Percentiles rank a stretch among this genome's conserved stretches.
Evolutionary conservation across 176 grass and related monocot genomes (phyloP).

Genomic region (Miscanthus lutarioriparius): DNA sequence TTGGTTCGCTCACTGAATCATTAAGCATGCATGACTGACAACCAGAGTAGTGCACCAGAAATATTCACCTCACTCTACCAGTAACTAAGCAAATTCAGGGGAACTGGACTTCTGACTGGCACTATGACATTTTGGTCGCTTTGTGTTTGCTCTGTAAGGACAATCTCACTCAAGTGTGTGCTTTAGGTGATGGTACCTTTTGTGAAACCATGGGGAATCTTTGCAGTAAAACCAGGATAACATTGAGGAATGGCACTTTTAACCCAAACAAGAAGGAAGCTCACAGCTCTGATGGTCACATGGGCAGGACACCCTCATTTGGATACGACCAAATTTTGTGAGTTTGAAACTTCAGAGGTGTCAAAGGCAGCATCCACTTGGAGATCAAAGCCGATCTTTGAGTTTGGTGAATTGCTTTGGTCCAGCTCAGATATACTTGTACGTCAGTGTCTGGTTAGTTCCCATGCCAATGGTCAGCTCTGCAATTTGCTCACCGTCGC

Average conservation of each 20-base stretch:
- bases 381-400: slow-evolving; percentile 26
- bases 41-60: neutral
- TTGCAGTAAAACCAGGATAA: slow-evolving; percentile 67
- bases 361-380: slow-evolving; percentile 14
- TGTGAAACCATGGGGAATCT: slow-evolving; percentile 56
- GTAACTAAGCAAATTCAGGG: slow-evolving; percentile 34
- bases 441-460: slow-evolving; percentile 36
- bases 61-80: slow-evolving; percentile 9
- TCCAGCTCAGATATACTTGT: slow-evolving; percentile 34
- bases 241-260: slow-evolving; percentile 60
- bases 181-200: slow-evolving; percentile 56
- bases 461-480: slow-evolving; percentile 22
- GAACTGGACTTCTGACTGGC: slow-evolving; percentile 25
- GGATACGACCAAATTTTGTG: slow-evolving; percentile 21
- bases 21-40: slow-evolving; percentile 31
- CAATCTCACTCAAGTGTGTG: slow-evolving; percentile 48
- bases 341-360: slow-evolving; percentile 17
- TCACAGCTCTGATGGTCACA: slow-evolving; percentile 50
- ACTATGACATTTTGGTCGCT: slow-evolving; percentile 3
- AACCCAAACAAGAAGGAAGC: slow-evolving; percentile 55
- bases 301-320: neutral
- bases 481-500: slow-evolving; percentile 22
- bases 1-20: slow-evolving; percentile 34
- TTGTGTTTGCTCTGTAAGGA: slow-evolving; percentile 34
- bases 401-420: slow-evolving; percentile 32